Conservation (phyloP, 208 protist species). For the Blechomonas ayalai region DNA sequence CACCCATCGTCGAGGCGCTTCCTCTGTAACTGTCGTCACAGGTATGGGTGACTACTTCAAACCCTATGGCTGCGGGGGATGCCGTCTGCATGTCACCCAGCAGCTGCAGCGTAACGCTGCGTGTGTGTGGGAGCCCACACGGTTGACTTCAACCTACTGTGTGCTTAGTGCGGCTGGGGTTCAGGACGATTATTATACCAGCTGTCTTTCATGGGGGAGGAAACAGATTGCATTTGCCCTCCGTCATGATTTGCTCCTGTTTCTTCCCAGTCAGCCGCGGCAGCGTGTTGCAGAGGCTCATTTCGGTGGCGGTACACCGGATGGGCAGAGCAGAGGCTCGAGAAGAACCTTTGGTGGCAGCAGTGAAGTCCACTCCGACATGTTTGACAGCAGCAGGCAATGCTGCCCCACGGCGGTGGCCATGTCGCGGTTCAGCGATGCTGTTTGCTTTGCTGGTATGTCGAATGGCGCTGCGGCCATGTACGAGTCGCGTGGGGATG, state of each 20-base stretch:
- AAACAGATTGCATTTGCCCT: constrained; percentile 55
- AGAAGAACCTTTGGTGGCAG: constrained; percentile 4
- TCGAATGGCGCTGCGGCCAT: constrained; percentile 44
- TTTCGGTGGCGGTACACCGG: constrained; percentile 1
- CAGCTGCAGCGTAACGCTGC: too few relatives aligned
- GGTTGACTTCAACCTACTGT: constrained; percentile 67
- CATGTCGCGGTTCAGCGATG: constrained; percentile 45
- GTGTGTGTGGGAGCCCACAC: constrained; percentile 46
- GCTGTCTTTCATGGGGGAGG: constrained; percentile 60
- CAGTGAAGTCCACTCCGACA: background rate
- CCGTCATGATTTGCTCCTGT: constrained; percentile 56
- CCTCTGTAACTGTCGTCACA: too few relatives aligned
- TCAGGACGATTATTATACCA: constrained; percentile 77
- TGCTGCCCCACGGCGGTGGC: constrained; percentile 34
- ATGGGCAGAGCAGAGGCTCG: background rate
- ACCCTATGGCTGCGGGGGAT: too few relatives aligned
- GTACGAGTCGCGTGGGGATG: constrained; percentile 28
- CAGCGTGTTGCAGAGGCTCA: constrained; percentile 21
- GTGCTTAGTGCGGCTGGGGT: constrained; percentile 61
- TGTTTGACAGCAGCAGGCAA: background rate
- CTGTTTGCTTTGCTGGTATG: constrained; percentile 45
- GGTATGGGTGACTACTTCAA: too few relatives aligned
- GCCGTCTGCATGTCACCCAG: too few relatives aligned
- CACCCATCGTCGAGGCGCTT: too few relatives aligned
- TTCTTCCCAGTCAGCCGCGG: constrained; percentile 44